Conservation (phyloP, 345 rosid species). For the Arabidopsis arenosa region DNA sequence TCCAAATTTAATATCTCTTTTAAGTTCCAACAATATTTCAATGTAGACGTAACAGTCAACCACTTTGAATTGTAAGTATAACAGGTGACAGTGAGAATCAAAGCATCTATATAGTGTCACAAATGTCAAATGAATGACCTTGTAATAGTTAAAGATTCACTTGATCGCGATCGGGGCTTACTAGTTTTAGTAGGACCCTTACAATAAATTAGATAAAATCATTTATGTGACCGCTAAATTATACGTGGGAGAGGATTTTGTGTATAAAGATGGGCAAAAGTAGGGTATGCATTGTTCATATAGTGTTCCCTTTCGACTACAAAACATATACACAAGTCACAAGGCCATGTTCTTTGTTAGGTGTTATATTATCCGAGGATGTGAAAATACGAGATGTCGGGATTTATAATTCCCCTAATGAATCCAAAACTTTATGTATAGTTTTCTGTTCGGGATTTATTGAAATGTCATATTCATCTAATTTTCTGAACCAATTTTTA, state of each 20-base stretch:
- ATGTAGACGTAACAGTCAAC: slow-evolving; percentile 23
- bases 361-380: slow-evolving; percentile 27
- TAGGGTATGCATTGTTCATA: slow-evolving; percentile 35
- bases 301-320: slow-evolving; percentile 25
- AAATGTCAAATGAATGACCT: slow-evolving; percentile 8
- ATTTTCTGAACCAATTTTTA: not conserved
- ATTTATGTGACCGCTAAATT: slow-evolving; percentile 20
- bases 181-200: not conserved
- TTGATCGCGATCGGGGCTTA: not conserved
- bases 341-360: slow-evolving; percentile 39
- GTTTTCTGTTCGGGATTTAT: not conserved
- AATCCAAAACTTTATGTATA: slow-evolving; percentile 22
- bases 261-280: slow-evolving; percentile 21
- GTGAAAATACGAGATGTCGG: not conserved
- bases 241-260: not conserved
- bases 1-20: not conserved
- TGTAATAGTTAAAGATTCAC: slow-evolving; percentile 1
- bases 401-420: not conserved
- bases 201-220: slow-evolving; percentile 18
- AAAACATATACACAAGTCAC: slow-evolving; percentile 29
- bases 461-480: slow-evolving; percentile 2
- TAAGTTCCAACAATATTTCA: slow-evolving; percentile 10
- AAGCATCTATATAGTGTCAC: not conserved
- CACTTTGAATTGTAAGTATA: slow-evolving; percentile 1
- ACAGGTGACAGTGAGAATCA: not conserved